Evolutionary conservation across 202 grass and related monocot species (phyloP), one percentile per base, ranked within the genome.

Genomic region (Schoenoplectus tabernaemontani): DNA sequence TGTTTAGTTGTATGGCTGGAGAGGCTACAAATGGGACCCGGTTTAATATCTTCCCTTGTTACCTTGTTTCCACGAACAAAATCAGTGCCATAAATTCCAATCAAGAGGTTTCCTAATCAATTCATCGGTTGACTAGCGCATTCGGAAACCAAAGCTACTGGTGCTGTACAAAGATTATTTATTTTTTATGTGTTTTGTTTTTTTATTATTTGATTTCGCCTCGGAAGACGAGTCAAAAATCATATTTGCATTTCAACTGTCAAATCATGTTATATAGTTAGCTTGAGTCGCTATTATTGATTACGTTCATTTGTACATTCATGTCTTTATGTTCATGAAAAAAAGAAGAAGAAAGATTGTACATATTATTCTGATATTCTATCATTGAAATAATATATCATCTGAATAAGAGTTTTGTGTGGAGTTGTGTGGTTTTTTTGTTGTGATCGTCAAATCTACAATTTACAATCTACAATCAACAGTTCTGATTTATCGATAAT

Each of bases 21-120:
- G 62, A 63, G 41, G 24, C 62, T 57, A 62, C 81, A 75, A 54
- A 43, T n/a, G 82, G 86, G 66, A 10, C 82, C 86, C 48, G 1
- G 0, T 75, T 36, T 36, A 32, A 74, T 74, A 51, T 74, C 46
- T 53, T 53, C 68, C 68, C 43, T 71, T 28, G 66, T 22, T 30
- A 72, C 43, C 42, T 47, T 71, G 67, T 48, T 71, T 68, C 23
- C 67, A 30, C 23, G 48, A 16, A 48, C 67, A 71, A 16, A 48
- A 48, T 71, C 22, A 24, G 44, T 16, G 13, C 5, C 68, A 73
- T 74, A n/a, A 51, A 34, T 54, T 74, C 34, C 28, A 51, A 74
- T 74, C 54, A 11, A 30, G 11, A 50, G 42, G 43, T 72, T 8
- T 16, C 42, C 68, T 68, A 32, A 17, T 72, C 5, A 50, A 50